phyloP scores from a whole-genome alignment of 1,139 yeast genomes.

The Sugiyamaella grinbergsii region DNA sequence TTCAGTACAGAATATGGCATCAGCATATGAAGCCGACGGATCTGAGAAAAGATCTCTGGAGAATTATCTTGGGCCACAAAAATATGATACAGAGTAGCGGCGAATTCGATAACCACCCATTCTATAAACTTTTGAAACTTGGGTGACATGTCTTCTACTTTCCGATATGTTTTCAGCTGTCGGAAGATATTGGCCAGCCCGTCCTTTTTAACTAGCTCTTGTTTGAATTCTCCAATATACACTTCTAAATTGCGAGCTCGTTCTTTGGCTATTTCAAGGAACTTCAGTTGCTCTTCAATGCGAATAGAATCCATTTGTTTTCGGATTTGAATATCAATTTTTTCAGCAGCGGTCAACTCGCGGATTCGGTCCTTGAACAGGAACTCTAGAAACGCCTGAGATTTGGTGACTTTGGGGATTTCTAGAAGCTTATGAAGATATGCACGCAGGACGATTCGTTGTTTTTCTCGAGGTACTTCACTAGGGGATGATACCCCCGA shows the following conservation, averaged over 20 bases:
- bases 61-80: constrained; percentile 81
- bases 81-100: constrained; percentile 78
- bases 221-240: constrained; percentile 58
- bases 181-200: constrained; percentile 58
- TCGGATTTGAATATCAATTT: constrained; percentile 58
- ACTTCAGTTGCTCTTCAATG: constrained; percentile 65
- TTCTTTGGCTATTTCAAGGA: constrained; percentile 65
- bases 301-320: constrained; percentile 61
- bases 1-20: constrained; percentile 78
- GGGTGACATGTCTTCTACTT: constrained; percentile 65
- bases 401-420: constrained; percentile 58
- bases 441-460: constrained; percentile 74
- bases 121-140: constrained; percentile 69
- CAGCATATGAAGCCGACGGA: constrained; percentile 66
- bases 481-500: constrained; percentile 2
- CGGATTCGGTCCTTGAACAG: constrained; percentile 47
- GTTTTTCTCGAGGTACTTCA: constrained; percentile 54
- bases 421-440: constrained; percentile 58
- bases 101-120: constrained; percentile 79
- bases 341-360: constrained; percentile 47
- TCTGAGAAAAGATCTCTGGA: constrained; percentile 67
- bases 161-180: constrained; percentile 60
- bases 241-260: constrained; percentile 52
- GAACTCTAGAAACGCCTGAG: constrained; percentile 56
- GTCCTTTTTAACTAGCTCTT: constrained; percentile 49